Evolutionary conservation across 2,329 filamentous ascomycete species (phyloP).

Genomic region (Xylaria sp.): DNA sequence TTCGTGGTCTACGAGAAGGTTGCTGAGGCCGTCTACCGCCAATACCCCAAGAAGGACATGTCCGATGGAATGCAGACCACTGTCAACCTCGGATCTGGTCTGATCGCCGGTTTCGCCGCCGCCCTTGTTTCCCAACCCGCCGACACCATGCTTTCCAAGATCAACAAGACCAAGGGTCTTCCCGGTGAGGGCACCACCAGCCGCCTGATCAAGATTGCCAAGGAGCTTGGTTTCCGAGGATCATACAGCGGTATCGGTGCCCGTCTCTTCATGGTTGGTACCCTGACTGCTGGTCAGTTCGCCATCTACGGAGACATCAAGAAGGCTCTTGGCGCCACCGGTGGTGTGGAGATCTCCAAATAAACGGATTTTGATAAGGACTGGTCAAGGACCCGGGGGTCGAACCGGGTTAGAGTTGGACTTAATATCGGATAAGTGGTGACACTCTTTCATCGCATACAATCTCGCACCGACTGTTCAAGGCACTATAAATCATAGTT

Average conservation of each 20-base stretch:
- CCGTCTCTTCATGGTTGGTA: slow-evolving; percentile 78
- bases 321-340: slow-evolving; percentile 66
- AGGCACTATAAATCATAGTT: background rate
- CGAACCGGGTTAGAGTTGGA: slow-evolving; percentile 27
- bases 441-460: slow-evolving; percentile 35
- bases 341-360: slow-evolving; percentile 68
- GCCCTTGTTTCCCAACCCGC: slow-evolving; percentile 80
- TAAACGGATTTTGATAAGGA: slow-evolving; percentile 40
- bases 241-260: slow-evolving; percentile 77
- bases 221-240: slow-evolving; percentile 76
- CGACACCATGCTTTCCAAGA: slow-evolving; percentile 84
- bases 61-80: slow-evolving; percentile 71
- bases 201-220: slow-evolving; percentile 79
- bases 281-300: slow-evolving; percentile 76
- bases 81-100: slow-evolving; percentile 79
- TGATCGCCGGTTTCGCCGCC: slow-evolving; percentile 80
- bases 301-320: slow-evolving; percentile 71
- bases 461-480: slow-evolving; percentile 4
- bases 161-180: slow-evolving; percentile 81
- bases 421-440: slow-evolving; percentile 42
- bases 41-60: slow-evolving; percentile 70
- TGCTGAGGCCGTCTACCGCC: slow-evolving; percentile 70
- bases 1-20: slow-evolving; percentile 85
- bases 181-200: slow-evolving; percentile 78
- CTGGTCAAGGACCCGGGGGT: slow-evolving; percentile 5